Evolutionary conservation across 2,329 filamentous ascomycete genomes (phyloP), one percentile per base, ranked within the genome.

Genomic region (Penicillium glabrum): DNA sequence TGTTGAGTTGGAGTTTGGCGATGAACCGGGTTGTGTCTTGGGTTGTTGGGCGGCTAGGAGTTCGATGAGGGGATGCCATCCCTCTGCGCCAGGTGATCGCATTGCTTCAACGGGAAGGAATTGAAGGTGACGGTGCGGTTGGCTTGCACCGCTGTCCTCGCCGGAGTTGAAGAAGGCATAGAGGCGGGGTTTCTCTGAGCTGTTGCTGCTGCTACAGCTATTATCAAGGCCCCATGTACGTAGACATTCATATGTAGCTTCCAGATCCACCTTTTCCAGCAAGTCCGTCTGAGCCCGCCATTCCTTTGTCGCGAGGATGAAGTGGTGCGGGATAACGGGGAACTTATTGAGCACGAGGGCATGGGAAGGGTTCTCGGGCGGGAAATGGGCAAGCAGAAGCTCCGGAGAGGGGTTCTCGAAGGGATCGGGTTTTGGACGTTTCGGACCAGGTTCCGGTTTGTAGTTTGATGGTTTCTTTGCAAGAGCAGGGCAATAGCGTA

Each of bases 51-150:
- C 26, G 46, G 49, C 31, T n/a, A 64, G 26, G 24, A 59, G 53
- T 48, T 83, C 80, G 45, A 83, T 78, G n/a, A 84, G 68, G 10
- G 81, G 74, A 23, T 68, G 64, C 82, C 82, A 85, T n/a, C 60
- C 65, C 3, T 57, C 61, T 11, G 66, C 59, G 5, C 69, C 67
- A 14, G 72, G 69, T 29, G 72, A 62, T 10, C 63, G 59, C 76
- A 81, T 80, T 33, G 72, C 70, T 58, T 79, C 77, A 3, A 80
- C 67, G 0, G 79, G 78, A 8, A 80, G 63, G 48, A 81, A 80
- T 53, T 81, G 79, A 31, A 81, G 48, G 60, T 81, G 78, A 14
- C 79, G 67, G 66, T 80, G 79, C 0, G 75, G 73, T 60, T 80
- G 79, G 47, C 78, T 80, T 11, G 79, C 79, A 14, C 79, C 79